A percentile compares a stretch with the other conserved stretches of the same genome.
These are phyloP conservation scores for Boletus tomentosulus DNA, from an alignment of 768 basidiomycete genomes.

Conservation along the genomic window DNA sequence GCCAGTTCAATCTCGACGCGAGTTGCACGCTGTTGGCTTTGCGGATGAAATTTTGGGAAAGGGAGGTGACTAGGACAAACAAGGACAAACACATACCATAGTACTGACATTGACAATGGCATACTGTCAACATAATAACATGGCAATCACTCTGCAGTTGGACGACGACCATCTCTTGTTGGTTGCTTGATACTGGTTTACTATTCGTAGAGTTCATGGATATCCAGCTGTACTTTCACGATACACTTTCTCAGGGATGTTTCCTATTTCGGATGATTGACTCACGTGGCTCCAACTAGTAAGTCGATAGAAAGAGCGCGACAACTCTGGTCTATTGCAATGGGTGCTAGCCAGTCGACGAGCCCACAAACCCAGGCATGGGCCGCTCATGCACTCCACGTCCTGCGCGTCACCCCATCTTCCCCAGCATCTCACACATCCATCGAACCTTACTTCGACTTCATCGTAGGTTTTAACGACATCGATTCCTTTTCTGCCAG, in stretches of 20 bases:
- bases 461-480: constrained; percentile 82
- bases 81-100: constrained; percentile 18
- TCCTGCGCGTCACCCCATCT: constrained; percentile 82
- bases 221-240: too few species aligned
- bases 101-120: too few species aligned
- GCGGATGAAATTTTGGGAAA: constrained; percentile 26
- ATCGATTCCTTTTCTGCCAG: constrained; percentile 50
- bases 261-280: constrained; percentile 8
- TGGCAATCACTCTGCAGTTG: too few species aligned
- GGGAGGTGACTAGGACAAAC: constrained; percentile 13
- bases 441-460: constrained; percentile 93
- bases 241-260: background rate
- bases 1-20: constrained; percentile 25
- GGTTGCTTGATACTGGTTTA: too few species aligned
- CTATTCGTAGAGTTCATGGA: too few species aligned
- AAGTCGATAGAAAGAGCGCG: too few species aligned
- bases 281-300: background rate
- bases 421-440: constrained; percentile 87
- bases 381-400: constrained; percentile 62
- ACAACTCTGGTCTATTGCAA: constrained; percentile 21
- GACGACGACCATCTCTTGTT: too few species aligned
- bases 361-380: constrained; percentile 31
- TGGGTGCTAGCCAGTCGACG: constrained; percentile 76
- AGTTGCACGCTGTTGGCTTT: constrained; percentile 2
- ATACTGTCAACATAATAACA: too few species aligned